Percentiles rank a stretch among this genome's conserved stretches.
Conservation (phyloP, 257 asterid genomes). For the Ehretia macrophylla region DNA sequence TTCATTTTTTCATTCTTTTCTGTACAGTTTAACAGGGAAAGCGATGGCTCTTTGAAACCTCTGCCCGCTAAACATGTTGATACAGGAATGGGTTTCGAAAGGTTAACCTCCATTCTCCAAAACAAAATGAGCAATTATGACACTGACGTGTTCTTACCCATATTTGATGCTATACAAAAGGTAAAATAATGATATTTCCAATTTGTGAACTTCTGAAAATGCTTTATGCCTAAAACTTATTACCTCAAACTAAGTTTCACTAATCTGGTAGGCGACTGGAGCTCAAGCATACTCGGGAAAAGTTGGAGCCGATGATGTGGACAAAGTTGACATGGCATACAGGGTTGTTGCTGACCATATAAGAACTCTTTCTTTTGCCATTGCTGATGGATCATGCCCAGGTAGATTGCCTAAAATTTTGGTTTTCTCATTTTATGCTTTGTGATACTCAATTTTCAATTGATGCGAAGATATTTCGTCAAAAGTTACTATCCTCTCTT, state of each 20-base stretch:
- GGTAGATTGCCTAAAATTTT: constrained; percentile 37
- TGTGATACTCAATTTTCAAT: neutral
- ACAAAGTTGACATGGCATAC: constrained; percentile 90
- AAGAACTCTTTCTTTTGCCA: constrained; percentile 93
- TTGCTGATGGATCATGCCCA: constrained; percentile 99
- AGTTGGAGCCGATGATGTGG: constrained; percentile 86
- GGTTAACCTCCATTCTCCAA: constrained; percentile 95
- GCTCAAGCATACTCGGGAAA: constrained; percentile 77
- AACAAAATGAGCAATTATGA: constrained; percentile 96
- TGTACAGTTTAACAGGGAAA: constrained; percentile 86
- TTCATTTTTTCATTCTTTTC: neutral
- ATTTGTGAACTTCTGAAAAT: neutral
- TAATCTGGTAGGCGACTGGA: constrained; percentile 60
- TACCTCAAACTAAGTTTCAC: constrained; percentile 18
- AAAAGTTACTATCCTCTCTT: neutral
- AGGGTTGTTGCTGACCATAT: constrained; percentile 99
- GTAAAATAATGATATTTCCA: constrained; percentile 20
- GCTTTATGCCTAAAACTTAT: neutral
- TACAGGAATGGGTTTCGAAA: constrained; percentile 98
- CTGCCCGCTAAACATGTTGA: constrained; percentile 95
- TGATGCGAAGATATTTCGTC: neutral
- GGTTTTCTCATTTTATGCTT: constrained; percentile 9
- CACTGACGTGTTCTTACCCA: constrained; percentile 83
- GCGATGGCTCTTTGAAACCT: constrained; percentile 82
- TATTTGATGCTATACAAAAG: constrained; percentile 81